Evolutionary conservation across 2,329 filamentous ascomycete species (phyloP).

Genomic region (Zymoseptoria tritici): DNA sequence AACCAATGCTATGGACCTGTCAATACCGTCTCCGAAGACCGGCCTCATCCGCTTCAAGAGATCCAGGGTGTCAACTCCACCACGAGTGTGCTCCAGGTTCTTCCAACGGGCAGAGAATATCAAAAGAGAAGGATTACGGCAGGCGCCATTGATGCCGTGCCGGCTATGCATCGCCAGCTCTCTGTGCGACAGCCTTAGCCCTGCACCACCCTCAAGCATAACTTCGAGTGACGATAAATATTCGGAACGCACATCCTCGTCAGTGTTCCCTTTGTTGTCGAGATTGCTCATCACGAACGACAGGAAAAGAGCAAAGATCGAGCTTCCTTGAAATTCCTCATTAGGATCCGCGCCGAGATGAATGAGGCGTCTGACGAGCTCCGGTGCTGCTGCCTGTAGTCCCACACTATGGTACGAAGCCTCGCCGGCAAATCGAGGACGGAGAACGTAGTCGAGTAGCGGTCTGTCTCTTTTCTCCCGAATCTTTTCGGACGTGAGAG

Average conservation of each 20-base stretch:
- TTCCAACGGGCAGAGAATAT: background rate
- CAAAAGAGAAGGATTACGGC: background rate
- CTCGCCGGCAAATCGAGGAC: background rate
- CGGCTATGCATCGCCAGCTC: background rate
- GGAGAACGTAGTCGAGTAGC: conserved; percentile 2
- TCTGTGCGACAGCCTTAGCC: background rate
- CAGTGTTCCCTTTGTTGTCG: background rate
- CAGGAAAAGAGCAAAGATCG: conserved; percentile 1
- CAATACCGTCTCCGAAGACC: background rate
- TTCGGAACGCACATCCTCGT: background rate
- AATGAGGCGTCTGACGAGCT: background rate
- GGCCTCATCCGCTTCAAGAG: background rate
- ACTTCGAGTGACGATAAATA: background rate
- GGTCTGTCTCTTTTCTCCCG: conserved; percentile 1
- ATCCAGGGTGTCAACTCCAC: background rate
- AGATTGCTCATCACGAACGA: background rate
- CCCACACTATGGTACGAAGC: background rate
- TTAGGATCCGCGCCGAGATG: conserved; percentile 3
- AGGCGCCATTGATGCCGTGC: background rate
- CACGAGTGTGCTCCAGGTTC: background rate
- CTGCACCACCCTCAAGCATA: background rate
- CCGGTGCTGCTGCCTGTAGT: background rate
- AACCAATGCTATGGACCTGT: background rate
- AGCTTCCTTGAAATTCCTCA: background rate
- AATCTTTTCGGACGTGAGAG: background rate